Conservation (phyloP, 306 rosid genomes). For the Gastrolobium bilobum region DNA sequence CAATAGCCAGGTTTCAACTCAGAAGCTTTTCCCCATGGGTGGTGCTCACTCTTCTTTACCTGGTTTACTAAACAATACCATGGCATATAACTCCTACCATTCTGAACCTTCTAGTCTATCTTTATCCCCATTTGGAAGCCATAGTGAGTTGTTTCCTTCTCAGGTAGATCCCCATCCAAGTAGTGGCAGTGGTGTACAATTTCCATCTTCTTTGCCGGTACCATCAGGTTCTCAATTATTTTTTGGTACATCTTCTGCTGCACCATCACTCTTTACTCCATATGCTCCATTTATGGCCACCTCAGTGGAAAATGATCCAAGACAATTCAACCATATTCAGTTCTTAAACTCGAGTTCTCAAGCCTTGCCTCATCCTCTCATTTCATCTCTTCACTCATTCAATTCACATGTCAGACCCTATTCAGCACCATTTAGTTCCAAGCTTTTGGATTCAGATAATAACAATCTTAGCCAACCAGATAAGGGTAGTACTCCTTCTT, state of each 20-base stretch:
- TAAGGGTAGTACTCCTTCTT: conserved; percentile 50
- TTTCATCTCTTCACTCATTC: conserved; percentile 58
- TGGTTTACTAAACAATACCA: conserved; percentile 54
- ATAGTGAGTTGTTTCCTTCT: conserved; percentile 57
- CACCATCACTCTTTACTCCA: conserved; percentile 55
- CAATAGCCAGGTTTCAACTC: conserved; percentile 56
- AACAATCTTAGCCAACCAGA: conserved; percentile 34
- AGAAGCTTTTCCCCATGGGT: conserved; percentile 63
- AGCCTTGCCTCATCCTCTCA: conserved; percentile 51
- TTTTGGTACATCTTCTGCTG: conserved; percentile 57
- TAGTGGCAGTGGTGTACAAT: conserved; percentile 41
- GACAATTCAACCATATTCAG: conserved; percentile 65
- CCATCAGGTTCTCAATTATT: conserved; percentile 57
- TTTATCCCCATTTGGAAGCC: conserved; percentile 71
- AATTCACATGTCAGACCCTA: conserved; percentile 58
- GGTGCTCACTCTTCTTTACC: conserved; percentile 53
- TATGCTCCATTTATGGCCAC: conserved; percentile 59
- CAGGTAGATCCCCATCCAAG: conserved; percentile 53
- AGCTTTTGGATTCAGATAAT: conserved; percentile 52
- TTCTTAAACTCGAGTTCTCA: conserved; percentile 63
- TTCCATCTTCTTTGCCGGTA: conserved; percentile 47
- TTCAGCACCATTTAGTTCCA: conserved; percentile 55
- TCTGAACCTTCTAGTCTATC: conserved; percentile 66
- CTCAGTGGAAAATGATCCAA: conserved; percentile 55
- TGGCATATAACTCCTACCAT: conserved; percentile 52